Evolutionary conservation across 148 eudicot species (phyloP).

Genomic region (Fagopyrum esculentum): DNA sequence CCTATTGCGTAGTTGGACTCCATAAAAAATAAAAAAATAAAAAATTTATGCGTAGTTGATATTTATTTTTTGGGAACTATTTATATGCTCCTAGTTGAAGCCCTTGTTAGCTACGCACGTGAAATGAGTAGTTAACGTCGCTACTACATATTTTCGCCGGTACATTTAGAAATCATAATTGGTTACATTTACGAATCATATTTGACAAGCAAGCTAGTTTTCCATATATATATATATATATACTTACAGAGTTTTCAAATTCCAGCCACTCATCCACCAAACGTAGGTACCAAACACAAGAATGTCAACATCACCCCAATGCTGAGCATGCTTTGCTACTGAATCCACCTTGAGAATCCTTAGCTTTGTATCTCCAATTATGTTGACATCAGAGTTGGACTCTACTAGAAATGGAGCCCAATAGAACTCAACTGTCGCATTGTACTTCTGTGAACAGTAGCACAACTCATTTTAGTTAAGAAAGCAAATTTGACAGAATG

Average conservation of each 20-base stretch:
- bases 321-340: conserved; percentile 65
- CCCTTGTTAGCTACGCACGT: no score
- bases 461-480: not conserved
- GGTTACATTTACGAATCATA: no score
- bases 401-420: conserved; percentile 93
- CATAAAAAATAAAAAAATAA: no score
- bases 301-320: conserved; percentile 72
- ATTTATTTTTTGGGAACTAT: no score
- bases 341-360: conserved; percentile 79
- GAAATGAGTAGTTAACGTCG: no score
- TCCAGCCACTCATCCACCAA: conserved; percentile 94
- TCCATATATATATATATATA: not conserved
- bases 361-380: conserved; percentile 63
- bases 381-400: conserved; percentile 62
- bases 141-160: no score
- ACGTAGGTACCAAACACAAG: conserved; percentile 86
- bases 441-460: conserved; percentile 44
- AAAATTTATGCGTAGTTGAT: no score
- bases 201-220: no score
- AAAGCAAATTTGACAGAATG: not conserved
- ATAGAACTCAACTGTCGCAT: conserved; percentile 86
- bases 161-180: no score
- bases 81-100: no score
- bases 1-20: no score
- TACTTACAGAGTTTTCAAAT: conserved; percentile 61